phyloP scores from a whole-genome alignment of 148 eudicot genomes.

The Pharnaceum exiguum region DNA sequence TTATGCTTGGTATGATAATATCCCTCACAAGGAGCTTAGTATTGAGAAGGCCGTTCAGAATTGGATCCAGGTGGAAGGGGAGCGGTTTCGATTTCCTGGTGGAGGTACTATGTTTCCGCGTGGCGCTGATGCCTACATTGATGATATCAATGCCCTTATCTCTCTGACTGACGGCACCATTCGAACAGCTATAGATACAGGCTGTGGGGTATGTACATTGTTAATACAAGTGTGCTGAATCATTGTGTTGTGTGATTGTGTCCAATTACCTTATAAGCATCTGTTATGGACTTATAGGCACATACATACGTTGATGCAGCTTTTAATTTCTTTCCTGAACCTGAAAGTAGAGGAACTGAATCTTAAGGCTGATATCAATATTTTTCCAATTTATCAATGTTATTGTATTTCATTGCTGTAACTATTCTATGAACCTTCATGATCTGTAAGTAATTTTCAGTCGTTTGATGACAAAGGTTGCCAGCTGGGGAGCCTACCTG shows the following conservation, averaged over 20 bases:
- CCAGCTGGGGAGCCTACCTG: slow-evolving; percentile 93
- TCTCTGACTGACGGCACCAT: slow-evolving; percentile 64
- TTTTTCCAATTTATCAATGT: too few relatives aligned
- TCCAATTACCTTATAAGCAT: too few relatives aligned
- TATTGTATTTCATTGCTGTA: too few relatives aligned
- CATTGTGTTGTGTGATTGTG: not conserved
- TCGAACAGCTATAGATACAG: slow-evolving; percentile 88
- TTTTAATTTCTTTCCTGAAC: too few relatives aligned
- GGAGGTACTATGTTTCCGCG: slow-evolving; percentile 97
- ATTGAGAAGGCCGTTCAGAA: slow-evolving; percentile 93
- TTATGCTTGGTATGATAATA: slow-evolving; percentile 82
- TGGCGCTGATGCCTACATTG: slow-evolving; percentile 92
- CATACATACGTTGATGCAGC: too few relatives aligned
- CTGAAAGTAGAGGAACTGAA: too few relatives aligned
- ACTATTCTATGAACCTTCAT: too few relatives aligned
- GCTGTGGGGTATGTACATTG: slow-evolving; percentile 62
- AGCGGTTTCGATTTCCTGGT: slow-evolving; percentile 83
- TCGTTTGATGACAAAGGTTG: slow-evolving; percentile 48
- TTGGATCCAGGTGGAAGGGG: slow-evolving; percentile 94
- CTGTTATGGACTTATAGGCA: too few relatives aligned
- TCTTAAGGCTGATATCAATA: too few relatives aligned
- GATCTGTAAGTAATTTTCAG: not conserved
- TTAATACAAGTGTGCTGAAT: not conserved
- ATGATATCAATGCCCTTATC: slow-evolving; percentile 70
- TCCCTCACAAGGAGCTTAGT: slow-evolving; percentile 93